Conservation (phyloP, 768 basidiomycete species). For the Hortiboletus campestris region DNA sequence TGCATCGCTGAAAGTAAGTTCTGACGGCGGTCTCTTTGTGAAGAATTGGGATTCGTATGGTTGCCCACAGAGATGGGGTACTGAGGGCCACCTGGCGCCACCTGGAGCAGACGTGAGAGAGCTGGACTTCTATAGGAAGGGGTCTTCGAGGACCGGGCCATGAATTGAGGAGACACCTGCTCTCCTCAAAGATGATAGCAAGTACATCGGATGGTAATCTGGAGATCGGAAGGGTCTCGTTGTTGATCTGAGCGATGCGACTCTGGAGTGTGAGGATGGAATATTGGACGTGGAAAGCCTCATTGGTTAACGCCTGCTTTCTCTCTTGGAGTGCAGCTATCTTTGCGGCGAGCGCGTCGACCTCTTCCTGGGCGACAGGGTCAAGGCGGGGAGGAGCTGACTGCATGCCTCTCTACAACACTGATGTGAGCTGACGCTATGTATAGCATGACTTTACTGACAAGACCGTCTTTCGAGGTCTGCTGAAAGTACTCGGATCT, state of each 20-base stretch:
- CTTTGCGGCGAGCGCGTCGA: conserved; percentile 20
- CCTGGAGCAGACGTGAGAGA: conserved; percentile 35
- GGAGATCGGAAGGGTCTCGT: conserved; percentile 30
- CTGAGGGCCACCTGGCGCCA: conserved; percentile 37
- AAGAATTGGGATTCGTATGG: conserved; percentile 33
- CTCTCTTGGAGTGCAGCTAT: conserved; percentile 23
- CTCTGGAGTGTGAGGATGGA: conserved; percentile 31
- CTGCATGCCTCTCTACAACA: conserved; percentile 22
- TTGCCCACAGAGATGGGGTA: conserved; percentile 36
- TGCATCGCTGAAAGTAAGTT: conserved; percentile 32
- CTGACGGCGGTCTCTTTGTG: conserved; percentile 27
- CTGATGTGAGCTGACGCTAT: conserved; percentile 17
- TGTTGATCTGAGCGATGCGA: conserved; percentile 33
- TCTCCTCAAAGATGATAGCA: conserved; percentile 34
- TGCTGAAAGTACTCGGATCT: not conserved
- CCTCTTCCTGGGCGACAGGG: conserved; percentile 25
- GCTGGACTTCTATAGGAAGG: conserved; percentile 33
- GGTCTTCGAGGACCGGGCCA: conserved; percentile 30
- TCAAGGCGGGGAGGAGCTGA: conserved; percentile 11
- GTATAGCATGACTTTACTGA: conserved; percentile 21
- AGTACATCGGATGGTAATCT: conserved; percentile 33
- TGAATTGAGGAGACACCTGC: conserved; percentile 25
- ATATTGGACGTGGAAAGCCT: conserved; percentile 26
- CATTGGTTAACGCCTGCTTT: conserved; percentile 20
- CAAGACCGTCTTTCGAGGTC: conserved; percentile 22